Base-by-base conservation (phyloP, 495 filamentous ascomycete species). In the Cercophora samala region DNA sequence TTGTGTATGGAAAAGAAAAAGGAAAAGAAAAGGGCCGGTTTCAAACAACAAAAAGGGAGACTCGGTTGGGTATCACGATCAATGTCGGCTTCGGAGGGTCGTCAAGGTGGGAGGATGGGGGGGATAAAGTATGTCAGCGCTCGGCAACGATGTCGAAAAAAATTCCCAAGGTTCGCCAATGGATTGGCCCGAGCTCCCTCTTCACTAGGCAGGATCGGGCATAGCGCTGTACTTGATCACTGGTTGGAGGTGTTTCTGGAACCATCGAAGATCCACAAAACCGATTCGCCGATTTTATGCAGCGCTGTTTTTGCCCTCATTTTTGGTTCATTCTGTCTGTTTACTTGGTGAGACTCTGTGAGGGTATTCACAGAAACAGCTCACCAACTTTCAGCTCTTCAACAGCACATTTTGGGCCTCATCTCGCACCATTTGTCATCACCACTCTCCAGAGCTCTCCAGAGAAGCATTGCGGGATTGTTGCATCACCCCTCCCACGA, bases 101-200 rank as follows among this genome's bases (percentile, higher is more conserved):
- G 62, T 37, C n/a, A 37, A 64, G 13, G 62, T 42, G 55, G 60
- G 60, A 64, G 58, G 67, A 69, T 62, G 22, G 22, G 26, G 65
- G 62, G 32, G 55, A 58, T 65, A 56, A 64, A 69, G 62, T 60
- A 68, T 17, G 60, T 71, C 32, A 72, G 60, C 64, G 24, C 62
- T 52, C 56, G 22, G 63, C 58, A 63, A 42, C 42, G 63, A 62
- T 42, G 56, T 63, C 23, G 62, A 70, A 73, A 76, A 76, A 73
- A 73, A 66, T 69, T 60, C 66, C 73, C 59, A 63, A 70, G 54
- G 62, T 69, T 69, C 67, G 65, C 64, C 64, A 67, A 59, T 60
- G 26, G 54, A 59, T 64, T 73, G 74, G 74, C 69, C 73, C 74
- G 73, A 76, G 74, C 74, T 75, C 68, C 74, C 51, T 26, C 4